phyloP scores from a whole-genome alignment of 345 rosid genomes.

The Nephelium lappaceum region DNA sequence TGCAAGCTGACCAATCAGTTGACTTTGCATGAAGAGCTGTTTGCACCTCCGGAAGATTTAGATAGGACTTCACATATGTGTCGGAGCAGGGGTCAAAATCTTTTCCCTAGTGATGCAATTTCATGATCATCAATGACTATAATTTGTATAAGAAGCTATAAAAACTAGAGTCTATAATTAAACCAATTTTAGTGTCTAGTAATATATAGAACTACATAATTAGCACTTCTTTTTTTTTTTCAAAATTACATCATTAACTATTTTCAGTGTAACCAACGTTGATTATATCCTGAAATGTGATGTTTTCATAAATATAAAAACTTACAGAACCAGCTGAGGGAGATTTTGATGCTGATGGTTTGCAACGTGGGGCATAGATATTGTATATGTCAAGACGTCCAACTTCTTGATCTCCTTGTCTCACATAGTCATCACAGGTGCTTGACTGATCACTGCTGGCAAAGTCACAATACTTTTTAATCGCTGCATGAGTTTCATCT shows the following conservation, averaged over 20 bases:
- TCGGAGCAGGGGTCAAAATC: conserved; percentile 51
- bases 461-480: conserved; percentile 40
- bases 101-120: conserved; percentile 25
- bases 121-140: neutral
- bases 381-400: conserved; percentile 37
- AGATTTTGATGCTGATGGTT: conserved; percentile 10
- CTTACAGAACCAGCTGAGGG: conserved; percentile 28
- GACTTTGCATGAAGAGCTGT: conserved; percentile 45
- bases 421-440: conserved; percentile 19
- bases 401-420: conserved; percentile 6
- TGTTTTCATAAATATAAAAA: neutral
- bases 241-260: too few relatives aligned
- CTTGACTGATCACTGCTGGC: conserved; percentile 10
- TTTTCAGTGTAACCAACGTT: too few relatives aligned
- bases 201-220: too few relatives aligned
- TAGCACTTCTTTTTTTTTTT: too few relatives aligned
- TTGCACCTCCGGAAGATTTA: conserved; percentile 49
- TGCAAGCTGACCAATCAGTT: conserved; percentile 42
- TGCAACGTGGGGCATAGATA: conserved; percentile 47
- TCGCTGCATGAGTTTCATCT: conserved; percentile 42
- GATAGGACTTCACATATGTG: conserved; percentile 33
- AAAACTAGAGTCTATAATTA: too few relatives aligned
- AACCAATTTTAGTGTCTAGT: too few relatives aligned
- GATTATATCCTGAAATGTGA: neutral
- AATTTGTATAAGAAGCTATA: too few relatives aligned